phyloP scores from a whole-genome alignment of 1,139 yeast genomes.

The Debaryomycetaceae sp. region DNA sequence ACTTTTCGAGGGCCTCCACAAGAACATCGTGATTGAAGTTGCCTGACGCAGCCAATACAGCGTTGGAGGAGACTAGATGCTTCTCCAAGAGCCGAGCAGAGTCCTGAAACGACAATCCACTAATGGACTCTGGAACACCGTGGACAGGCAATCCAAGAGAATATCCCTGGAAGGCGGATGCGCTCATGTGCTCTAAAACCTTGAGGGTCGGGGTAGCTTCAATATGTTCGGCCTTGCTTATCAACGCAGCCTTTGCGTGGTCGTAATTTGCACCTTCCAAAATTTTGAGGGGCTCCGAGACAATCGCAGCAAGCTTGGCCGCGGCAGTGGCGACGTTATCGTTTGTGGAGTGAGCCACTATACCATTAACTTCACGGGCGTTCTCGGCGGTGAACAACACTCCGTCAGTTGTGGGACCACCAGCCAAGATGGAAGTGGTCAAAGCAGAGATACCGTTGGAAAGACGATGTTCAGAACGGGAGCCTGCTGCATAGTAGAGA shows the following conservation, averaged over 20 bases:
- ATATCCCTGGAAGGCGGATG: slow-evolving; percentile 79
- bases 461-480: slow-evolving; percentile 67
- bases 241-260: slow-evolving; percentile 25
- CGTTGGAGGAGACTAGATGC: slow-evolving; percentile 51
- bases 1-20: slow-evolving; percentile 50
- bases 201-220: slow-evolving; percentile 36
- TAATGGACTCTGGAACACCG: slow-evolving; percentile 59
- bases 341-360: slow-evolving; percentile 39
- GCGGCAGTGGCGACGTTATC: slow-evolving; percentile 35
- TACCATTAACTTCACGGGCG: slow-evolving; percentile 44
- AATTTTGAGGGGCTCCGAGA: slow-evolving; percentile 22
- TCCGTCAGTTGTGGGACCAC: slow-evolving; percentile 29
- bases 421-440: slow-evolving; percentile 38
- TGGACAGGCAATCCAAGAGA: slow-evolving; percentile 64
- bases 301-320: slow-evolving; percentile 23
- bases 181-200: slow-evolving; percentile 64
- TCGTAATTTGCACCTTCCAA: slow-evolving; percentile 25
- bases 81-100: slow-evolving; percentile 42
- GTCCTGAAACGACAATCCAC: slow-evolving; percentile 48
- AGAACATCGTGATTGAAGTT: slow-evolving; percentile 58
- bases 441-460: slow-evolving; percentile 71
- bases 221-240: slow-evolving; percentile 28
- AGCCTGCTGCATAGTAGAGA: slow-evolving; percentile 64
- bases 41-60: slow-evolving; percentile 67
- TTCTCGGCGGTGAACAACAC: slow-evolving; percentile 34